A percentile compares a stretch with the other conserved stretches of the same genome.
Evolutionary conservation across 208 protist genomes (phyloP).

Genomic region (Zelonia costaricensis): DNA sequence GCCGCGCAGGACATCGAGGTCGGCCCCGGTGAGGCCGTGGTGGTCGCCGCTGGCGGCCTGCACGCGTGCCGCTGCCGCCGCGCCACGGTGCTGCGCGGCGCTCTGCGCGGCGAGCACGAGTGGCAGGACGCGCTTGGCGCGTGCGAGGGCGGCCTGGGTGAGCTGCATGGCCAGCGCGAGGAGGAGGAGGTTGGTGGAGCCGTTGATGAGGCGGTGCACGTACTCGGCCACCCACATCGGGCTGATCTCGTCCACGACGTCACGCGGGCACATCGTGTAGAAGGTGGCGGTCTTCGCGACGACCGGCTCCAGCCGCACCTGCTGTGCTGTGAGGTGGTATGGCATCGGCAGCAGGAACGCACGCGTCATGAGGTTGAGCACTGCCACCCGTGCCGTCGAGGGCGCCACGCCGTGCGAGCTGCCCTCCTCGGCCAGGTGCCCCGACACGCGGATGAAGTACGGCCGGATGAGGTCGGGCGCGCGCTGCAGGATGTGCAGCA

Average conservation of each 20-base stretch:
- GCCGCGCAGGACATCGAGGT: slow-evolving; percentile 20
- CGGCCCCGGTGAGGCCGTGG: slow-evolving; percentile 2
- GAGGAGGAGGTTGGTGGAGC: slow-evolving; percentile 72
- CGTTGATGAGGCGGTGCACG: slow-evolving; percentile 83
- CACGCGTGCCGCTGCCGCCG: too few relatives aligned
- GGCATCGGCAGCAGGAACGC: slow-evolving; percentile 78
- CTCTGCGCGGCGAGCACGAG: slow-evolving; percentile 52
- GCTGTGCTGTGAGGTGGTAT: slow-evolving; percentile 66
- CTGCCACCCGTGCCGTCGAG: slow-evolving; percentile 68
- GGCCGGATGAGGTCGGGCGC: slow-evolving; percentile 87
- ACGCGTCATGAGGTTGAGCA: slow-evolving; percentile 85
- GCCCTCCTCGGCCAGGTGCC: slow-evolving; percentile 76
- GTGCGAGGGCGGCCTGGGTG: slow-evolving; percentile 76
- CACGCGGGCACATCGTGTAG: slow-evolving; percentile 73
- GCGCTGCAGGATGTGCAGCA: slow-evolving; percentile 74
- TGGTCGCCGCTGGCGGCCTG: background rate
- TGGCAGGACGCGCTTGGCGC: slow-evolving; percentile 61
- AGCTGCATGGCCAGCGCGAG: slow-evolving; percentile 82
- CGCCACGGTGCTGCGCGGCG: slow-evolving; percentile 1
- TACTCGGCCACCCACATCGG: slow-evolving; percentile 82
- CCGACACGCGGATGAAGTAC: slow-evolving; percentile 82
- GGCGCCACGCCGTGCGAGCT: slow-evolving; percentile 44
- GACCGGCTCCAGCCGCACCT: slow-evolving; percentile 56
- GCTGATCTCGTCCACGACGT: slow-evolving; percentile 84
- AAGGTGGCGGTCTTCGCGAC: slow-evolving; percentile 68